These are phyloP conservation scores for Suhomyces wounanorum DNA, from an alignment of 1,139 yeast genomes.

Conservation along the genomic window DNA sequence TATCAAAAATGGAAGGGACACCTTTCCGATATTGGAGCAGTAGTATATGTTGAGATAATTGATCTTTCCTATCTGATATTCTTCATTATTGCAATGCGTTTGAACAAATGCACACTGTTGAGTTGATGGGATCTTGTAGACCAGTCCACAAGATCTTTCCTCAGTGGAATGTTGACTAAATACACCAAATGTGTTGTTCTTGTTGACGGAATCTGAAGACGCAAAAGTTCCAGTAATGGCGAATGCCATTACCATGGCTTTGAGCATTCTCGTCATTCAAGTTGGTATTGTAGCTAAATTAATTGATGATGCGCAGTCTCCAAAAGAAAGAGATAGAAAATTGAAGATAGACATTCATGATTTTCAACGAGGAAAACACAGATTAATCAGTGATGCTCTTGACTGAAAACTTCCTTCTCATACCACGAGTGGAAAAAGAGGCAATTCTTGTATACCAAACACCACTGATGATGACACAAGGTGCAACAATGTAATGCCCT, in stretches of 20 bases:
- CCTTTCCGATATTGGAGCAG: conserved; percentile 15
- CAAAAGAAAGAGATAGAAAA: not conserved
- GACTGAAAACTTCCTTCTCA: too few relatives aligned
- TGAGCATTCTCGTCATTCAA: not conserved
- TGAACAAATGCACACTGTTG: conserved; percentile 49
- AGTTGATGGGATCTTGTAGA: conserved; percentile 23
- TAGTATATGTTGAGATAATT: conserved; percentile 23
- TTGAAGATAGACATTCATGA: too few relatives aligned
- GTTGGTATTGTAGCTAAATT: not conserved
- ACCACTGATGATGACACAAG: too few relatives aligned
- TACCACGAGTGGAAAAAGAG: too few relatives aligned
- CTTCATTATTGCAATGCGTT: conserved; percentile 40
- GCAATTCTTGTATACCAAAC: too few relatives aligned
- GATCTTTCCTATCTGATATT: conserved; percentile 21
- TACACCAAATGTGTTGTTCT: not conserved
- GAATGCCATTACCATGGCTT: not conserved
- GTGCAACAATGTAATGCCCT: too few relatives aligned
- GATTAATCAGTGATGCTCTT: too few relatives aligned
- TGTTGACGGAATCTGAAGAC: not conserved
- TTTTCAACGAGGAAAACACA: too few relatives aligned
- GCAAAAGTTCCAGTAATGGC: not conserved
- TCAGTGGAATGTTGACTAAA: conserved; percentile 1
- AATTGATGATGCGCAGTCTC: not conserved
- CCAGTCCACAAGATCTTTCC: conserved; percentile 10
- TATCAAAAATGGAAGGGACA: conserved; percentile 19